Base-by-base conservation (phyloP, 306 rosid genomes). In the Castanopsis chinensis region DNA sequence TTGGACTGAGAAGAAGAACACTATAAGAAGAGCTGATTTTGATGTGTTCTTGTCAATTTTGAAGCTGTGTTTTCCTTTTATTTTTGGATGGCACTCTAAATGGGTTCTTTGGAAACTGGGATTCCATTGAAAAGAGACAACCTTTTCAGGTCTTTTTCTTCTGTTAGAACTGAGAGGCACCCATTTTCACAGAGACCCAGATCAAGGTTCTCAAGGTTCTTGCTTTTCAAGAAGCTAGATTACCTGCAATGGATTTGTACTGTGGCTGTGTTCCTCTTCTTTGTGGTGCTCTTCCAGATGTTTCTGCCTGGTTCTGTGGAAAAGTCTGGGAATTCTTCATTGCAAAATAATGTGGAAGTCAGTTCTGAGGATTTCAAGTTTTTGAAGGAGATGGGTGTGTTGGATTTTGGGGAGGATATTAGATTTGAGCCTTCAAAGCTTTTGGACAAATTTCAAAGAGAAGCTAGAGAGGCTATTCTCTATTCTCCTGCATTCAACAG, bases 231-330 rank as follows among this genome's bases (percentile, higher is more conserved):
- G 89, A 96, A 87, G 81, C 85, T 96, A 20, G 98, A 93, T 84
- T 96, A 93, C 65, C 78, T 96, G 61, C 98, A 90, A 87, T 96
- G 99, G 99, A 91, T 90, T 87, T 96, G 97, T 76, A 89, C 97
- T 8, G 94, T 93, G 68, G 85, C 68, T 6, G 94, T 96, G 75
- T 96, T 96, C 78, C 86, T 96, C 1, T 87, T 91, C 84, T 87
- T 96, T 75, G 90, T 92, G 37, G 91, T 89, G 74, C 87, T 93
- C 51, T 93, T 93, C 65, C 98, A 93, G 86, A 87, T 91, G 96
- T 91, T 85, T 78, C 85, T 96, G 21, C 99, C 98, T 52, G 96
- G 92, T 63, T 93, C 98, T 6, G 86, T 91, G 63, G 98, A 91
- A 20, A 87, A 88, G 70, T 79, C 91, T 1, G 89, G 74, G 60